These are phyloP conservation scores for Colletotrichum orbiculare DNA, from an alignment of 2,329 filamentous ascomycete species.

Conservation along the genomic window DNA sequence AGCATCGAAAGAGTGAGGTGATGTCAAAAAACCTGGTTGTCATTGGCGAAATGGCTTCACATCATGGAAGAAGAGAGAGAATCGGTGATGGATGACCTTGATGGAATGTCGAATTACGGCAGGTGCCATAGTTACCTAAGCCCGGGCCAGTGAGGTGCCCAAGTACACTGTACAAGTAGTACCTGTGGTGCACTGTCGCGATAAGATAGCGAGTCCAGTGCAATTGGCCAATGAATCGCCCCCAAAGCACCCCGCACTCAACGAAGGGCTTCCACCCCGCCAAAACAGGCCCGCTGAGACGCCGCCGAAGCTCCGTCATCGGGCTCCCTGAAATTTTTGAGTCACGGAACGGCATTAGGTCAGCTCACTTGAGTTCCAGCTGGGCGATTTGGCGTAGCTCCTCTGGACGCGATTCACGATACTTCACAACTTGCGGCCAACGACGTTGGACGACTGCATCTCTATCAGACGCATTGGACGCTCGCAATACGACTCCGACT, in stretches of 20 bases:
- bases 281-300: conserved; percentile 21
- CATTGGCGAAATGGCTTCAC: conserved; percentile 26
- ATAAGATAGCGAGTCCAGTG: conserved; percentile 4
- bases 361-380: neutral
- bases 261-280: conserved; percentile 25
- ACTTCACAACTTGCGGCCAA: neutral
- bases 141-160: too few species aligned
- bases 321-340: conserved; percentile 31
- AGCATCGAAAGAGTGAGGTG: conserved; percentile 7
- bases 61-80: conserved; percentile 1
- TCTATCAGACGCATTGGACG: neutral
- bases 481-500: neutral
- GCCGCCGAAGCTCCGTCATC: conserved; percentile 24
- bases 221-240: conserved; percentile 20
- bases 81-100: conserved; percentile 2
- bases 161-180: too few species aligned
- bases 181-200: conserved; percentile 1
- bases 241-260: conserved; percentile 19
- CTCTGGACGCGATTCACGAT: conserved; percentile 8
- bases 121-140: too few species aligned
- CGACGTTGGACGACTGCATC: neutral
- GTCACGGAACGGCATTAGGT: conserved; percentile 18
- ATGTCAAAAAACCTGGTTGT: conserved; percentile 12
- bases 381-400: too few species aligned
- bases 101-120: too few species aligned